A percentile compares a stretch with the other conserved stretches of the same genome.
phyloP scores from a whole-genome alignment of 1,139 yeast genomes.

The Magnusiomyces paraingens region DNA sequence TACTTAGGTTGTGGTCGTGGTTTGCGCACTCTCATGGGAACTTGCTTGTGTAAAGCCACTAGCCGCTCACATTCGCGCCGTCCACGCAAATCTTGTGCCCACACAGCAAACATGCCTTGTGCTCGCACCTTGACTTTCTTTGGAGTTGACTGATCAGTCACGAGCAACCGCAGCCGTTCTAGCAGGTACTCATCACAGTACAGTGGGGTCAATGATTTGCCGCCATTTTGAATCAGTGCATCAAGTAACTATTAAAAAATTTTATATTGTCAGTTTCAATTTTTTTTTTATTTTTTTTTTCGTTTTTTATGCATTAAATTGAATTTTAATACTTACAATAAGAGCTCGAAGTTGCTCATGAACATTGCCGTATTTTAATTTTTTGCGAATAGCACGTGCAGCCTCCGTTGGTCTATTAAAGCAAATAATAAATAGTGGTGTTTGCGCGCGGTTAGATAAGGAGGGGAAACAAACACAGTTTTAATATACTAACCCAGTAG shows the following conservation, averaged over 20 bases:
- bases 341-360: slow-evolving; percentile 61
- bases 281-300: too few species aligned
- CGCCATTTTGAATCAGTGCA: slow-evolving; percentile 71
- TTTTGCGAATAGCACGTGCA: slow-evolving; percentile 84
- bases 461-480: not conserved
- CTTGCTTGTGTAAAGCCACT: slow-evolving; percentile 42
- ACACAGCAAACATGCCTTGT: slow-evolving; percentile 49
- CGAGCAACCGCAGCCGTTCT: slow-evolving; percentile 56
- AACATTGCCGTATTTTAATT: slow-evolving; percentile 72
- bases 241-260: slow-evolving; percentile 44
- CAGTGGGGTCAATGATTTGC: slow-evolving; percentile 40
- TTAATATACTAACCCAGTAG: slow-evolving; percentile 31
- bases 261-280: too few species aligned
- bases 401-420: slow-evolving; percentile 59
- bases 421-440: slow-evolving; percentile 17
- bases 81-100: slow-evolving; percentile 54
- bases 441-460: not conserved
- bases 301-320: too few species aligned
- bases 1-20: slow-evolving; percentile 31
- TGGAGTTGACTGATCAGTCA: slow-evolving; percentile 40
- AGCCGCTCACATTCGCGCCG: slow-evolving; percentile 47
- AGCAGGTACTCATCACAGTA: slow-evolving; percentile 68
- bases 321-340: slow-evolving; percentile 29
- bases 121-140: slow-evolving; percentile 43
- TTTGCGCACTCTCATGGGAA: slow-evolving; percentile 33